Evolutionary conservation across 169 alveolate species (phyloP), one percentile per base, ranked within the genome.

Genomic region (Plasmodium relictum): DNA sequence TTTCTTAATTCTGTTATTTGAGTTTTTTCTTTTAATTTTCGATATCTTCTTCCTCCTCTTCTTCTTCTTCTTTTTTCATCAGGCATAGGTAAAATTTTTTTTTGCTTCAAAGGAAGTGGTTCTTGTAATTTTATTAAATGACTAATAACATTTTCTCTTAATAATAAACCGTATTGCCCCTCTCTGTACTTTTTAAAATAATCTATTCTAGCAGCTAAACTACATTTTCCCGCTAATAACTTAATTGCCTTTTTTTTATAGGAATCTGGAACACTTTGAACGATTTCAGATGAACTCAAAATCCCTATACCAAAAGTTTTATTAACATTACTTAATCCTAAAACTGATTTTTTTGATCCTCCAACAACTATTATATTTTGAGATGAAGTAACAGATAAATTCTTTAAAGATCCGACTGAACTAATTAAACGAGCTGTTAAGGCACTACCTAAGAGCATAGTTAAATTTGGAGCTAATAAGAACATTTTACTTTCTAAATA

Each of bases 371-470:
- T 96, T 52, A 96, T 93, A 68, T 96, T 96, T 63, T 96, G 98
- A 4, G 98, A 93, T 6, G 98, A 98, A 94, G 96, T 96, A 69
- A 98, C 97, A 3, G 99, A 99, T 68, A 98, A 93, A 83, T 95
- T 96, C 48, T 93, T 92, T 41, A 98, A 95, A 18, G 99, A 96
- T 52, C 99, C 99, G 20, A 99, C 98, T 61, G 96, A 97, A 45
- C 99, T 96, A 88, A 98, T 96, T n/a, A 98, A 94, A 73, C 99
- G 95, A 9, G 99, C 99, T 22, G 99, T 98, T 62, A 98, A 96
- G 10, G 97, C 97, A 74, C 98, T 98, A 42, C 99, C 99, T 48
- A 98, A 94, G 45, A 98, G 93, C 62, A 98, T 97, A 20, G 99
- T 92, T 31, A 98, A 95, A 92, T 98, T 98, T 16, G 99, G 99